Percentiles rank a stretch among this genome's conserved stretches.
phyloP scores from a whole-genome alignment of 257 asterid genomes.

The Thymus quinquecostatus region DNA sequence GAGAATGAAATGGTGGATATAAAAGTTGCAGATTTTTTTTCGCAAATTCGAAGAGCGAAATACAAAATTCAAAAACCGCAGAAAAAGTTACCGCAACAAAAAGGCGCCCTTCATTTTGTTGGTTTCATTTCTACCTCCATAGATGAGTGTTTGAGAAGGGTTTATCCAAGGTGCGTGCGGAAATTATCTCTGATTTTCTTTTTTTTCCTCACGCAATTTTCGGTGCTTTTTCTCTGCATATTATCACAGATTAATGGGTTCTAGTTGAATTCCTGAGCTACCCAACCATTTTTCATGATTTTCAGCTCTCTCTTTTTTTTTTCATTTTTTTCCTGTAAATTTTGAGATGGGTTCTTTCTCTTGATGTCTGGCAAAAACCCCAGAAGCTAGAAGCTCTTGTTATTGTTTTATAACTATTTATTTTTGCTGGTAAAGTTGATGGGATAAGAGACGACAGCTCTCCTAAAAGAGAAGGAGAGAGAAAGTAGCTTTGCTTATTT shows the following conservation, averaged over 20 bases:
- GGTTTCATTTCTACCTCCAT: too few species aligned
- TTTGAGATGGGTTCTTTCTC: neutral
- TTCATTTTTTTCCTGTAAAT: neutral
- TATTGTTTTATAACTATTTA: neutral
- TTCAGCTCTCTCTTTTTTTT: neutral
- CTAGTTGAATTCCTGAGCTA: neutral
- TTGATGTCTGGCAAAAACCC: neutral
- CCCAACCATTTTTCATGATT: constrained; percentile 4
- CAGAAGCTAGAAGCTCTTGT: neutral
- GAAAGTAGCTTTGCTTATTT: neutral
- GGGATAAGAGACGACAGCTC: too few species aligned
- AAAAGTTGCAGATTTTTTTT: too few species aligned
- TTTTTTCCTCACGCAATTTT: too few species aligned
- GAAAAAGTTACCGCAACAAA: too few species aligned
- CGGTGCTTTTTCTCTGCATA: neutral
- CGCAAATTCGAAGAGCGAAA: too few species aligned
- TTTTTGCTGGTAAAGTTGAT: constrained; percentile 17
- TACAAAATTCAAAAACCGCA: too few species aligned
- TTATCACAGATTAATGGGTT: neutral
- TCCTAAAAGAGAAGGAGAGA: too few species aligned
- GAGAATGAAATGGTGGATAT: too few species aligned
- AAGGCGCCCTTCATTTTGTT: too few species aligned
- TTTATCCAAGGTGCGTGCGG: too few species aligned
- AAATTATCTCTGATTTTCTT: neutral
- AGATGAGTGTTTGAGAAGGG: too few species aligned